phyloP scores from a whole-genome alignment of 2,329 filamentous ascomycete genomes.

The Pyricularia pennisetigena region DNA sequence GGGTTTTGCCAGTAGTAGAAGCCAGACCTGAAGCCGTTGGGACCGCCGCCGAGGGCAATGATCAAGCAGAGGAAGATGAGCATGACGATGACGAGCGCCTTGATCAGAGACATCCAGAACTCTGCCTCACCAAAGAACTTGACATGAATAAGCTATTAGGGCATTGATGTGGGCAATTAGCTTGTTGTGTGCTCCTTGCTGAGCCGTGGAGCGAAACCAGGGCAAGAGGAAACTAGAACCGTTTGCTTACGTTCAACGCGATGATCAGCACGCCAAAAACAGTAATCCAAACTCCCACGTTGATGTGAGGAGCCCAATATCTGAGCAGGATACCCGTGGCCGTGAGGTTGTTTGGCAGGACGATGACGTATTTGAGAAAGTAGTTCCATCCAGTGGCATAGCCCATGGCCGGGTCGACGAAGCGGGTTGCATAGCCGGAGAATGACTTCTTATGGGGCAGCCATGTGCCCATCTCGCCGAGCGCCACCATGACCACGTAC shows the following conservation, averaged over 20 bases:
- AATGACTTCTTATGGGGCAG: conserved; percentile 53
- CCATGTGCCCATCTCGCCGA: conserved; percentile 63
- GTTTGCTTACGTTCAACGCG: background rate
- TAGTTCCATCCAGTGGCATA: conserved; percentile 38
- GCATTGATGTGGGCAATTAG: background rate
- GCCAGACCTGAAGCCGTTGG: conserved; percentile 32
- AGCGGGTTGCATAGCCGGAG: conserved; percentile 54
- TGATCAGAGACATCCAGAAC: conserved; percentile 35
- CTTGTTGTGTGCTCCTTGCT: background rate
- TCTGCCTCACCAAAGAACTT: conserved; percentile 34
- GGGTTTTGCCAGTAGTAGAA: conserved; percentile 34
- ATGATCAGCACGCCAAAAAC: conserved; percentile 24
- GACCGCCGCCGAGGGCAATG: conserved; percentile 46
- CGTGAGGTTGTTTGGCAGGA: conserved; percentile 26
- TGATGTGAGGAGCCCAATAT: conserved; percentile 26
- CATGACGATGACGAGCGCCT: conserved; percentile 40
- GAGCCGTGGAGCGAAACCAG: background rate
- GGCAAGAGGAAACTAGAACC: background rate
- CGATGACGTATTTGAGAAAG: conserved; percentile 27
- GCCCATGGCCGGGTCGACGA: conserved; percentile 38
- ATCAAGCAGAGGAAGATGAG: conserved; percentile 48
- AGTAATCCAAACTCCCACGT: conserved; percentile 26
- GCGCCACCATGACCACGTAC: conserved; percentile 55
- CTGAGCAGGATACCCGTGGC: conserved; percentile 26
- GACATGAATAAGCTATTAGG: conserved; percentile 24